Base-by-base conservation (phyloP, 345 rosid species). In the Linum lewisii region DNA sequence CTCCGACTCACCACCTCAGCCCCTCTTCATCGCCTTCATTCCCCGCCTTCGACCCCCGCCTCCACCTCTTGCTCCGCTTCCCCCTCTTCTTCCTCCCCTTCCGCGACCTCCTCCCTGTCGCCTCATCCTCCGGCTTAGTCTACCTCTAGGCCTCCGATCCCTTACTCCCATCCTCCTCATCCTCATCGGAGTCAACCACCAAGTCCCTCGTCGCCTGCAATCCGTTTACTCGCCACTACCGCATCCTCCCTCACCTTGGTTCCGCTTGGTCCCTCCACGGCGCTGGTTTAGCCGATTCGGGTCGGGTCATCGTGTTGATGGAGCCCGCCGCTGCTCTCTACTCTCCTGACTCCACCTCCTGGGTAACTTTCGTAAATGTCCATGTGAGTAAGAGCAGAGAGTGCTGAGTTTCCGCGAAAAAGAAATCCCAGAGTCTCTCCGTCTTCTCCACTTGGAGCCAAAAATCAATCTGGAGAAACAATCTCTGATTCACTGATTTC, bases 311-410 rank as follows among this genome's bases (percentile, higher is more conserved):
- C n/a, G n/a, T n/a, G n/a, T n/a, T n/a, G n/a, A n/a, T n/a, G n/a
- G n/a, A n/a, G n/a, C n/a, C n/a, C n/a, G n/a, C n/a, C n/a, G n/a
- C n/a, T n/a, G n/a, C n/a, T n/a, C n/a, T n/a, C n/a, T n/a, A n/a
- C 75, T 81, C 74, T 74, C 75, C 87, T 0, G 79, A 73, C 38
- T 34, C 72, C 19, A 65, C 60, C 3, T 61, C 68, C 6, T 86
- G 97, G 95, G 73, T 81, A 6, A 90, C 82, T 26, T 86, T 84
- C 75, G 80, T n/a, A n/a, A n/a, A n/a, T n/a, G n/a, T n/a, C n/a
- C n/a, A n/a, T n/a, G n/a, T n/a, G n/a, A n/a, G n/a, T n/a, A n/a
- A n/a, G n/a, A n/a, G n/a, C n/a, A n/a, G n/a, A n/a, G n/a, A n/a
- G n/a, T n/a, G n/a, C n/a, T n/a, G n/a, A n/a, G n/a, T n/a, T n/a